Percentiles rank a stretch among this genome's conserved stretches.
Evolutionary conservation across 2,329 filamentous ascomycete genomes (phyloP).

Genomic region (Cytospora piceicola): DNA sequence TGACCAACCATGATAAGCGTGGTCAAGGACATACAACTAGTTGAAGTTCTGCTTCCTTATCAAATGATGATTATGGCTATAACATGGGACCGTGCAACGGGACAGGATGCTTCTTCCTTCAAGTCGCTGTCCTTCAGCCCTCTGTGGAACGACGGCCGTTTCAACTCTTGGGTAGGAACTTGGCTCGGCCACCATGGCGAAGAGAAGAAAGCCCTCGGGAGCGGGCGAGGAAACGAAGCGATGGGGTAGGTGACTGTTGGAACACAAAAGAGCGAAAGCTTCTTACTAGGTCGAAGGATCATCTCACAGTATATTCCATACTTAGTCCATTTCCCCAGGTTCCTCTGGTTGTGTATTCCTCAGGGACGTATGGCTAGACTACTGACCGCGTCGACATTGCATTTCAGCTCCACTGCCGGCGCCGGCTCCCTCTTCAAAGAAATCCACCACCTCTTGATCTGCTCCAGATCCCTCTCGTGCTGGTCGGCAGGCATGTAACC

Average conservation of each 20-base stretch:
- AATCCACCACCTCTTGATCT: constrained; percentile 37
- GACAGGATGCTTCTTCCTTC: too few relatives aligned
- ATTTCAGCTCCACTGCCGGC: not conserved
- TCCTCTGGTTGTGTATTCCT: not conserved
- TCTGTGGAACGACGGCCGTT: too few relatives aligned
- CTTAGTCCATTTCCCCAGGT: not conserved
- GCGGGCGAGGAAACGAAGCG: too few relatives aligned
- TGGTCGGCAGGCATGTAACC: constrained; percentile 49
- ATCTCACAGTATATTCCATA: not conserved
- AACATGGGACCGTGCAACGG: too few relatives aligned
- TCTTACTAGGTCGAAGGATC: not conserved
- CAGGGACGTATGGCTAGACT: not conserved
- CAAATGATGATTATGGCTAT: too few relatives aligned
- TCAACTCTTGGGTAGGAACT: too few relatives aligned
- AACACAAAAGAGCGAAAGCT: not conserved
- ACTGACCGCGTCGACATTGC: not conserved
- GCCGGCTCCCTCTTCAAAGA: constrained; percentile 12
- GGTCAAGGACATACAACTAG: too few relatives aligned
- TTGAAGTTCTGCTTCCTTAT: too few relatives aligned
- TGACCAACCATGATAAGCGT: too few relatives aligned
- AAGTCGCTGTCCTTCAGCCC: too few relatives aligned
- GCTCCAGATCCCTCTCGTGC: constrained; percentile 45
- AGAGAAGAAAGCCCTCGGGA: too few relatives aligned
- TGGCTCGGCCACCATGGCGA: too few relatives aligned
- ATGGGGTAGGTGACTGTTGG: not conserved